Evolutionary conservation across 768 basidiomycete species (phyloP).

Genomic region (Leucocoprinus leucothites): DNA sequence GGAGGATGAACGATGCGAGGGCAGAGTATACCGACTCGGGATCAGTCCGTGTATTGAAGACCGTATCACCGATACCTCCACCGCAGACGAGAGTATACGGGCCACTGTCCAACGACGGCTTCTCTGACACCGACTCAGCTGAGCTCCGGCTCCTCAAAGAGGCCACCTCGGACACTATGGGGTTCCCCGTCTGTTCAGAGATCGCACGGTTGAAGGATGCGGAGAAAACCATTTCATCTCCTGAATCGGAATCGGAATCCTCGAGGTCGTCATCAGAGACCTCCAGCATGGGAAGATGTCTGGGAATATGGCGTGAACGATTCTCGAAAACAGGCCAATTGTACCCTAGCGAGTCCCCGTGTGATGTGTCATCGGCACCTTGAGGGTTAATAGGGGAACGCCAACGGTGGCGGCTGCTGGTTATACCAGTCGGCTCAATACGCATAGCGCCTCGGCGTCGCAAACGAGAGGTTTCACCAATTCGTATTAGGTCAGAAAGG

Average conservation of each 20-base stretch:
- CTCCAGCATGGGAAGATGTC: constrained; percentile 9
- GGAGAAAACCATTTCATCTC: constrained; percentile 15
- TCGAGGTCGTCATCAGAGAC: constrained; percentile 10
- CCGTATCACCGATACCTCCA: constrained; percentile 14
- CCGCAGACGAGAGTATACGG: constrained; percentile 29
- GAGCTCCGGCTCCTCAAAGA: constrained; percentile 10
- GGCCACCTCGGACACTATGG: constrained; percentile 18
- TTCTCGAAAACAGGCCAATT: constrained; percentile 9
- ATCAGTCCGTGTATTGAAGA: background rate
- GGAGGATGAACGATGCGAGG: constrained; percentile 30
- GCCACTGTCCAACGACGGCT: constrained; percentile 19
- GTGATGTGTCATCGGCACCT: constrained; percentile 8
- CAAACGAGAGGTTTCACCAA: constrained; percentile 70
- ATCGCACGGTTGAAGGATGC: constrained; percentile 5
- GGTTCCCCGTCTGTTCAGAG: constrained; percentile 6
- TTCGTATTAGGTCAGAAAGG: constrained; percentile 70
- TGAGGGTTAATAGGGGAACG: constrained; percentile 1
- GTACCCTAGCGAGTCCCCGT: constrained; percentile 13
- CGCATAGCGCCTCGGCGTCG: constrained; percentile 74
- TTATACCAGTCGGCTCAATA: constrained; percentile 37
- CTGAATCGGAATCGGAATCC: constrained; percentile 15
- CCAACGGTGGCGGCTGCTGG: constrained; percentile 7
- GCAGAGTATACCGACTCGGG: constrained; percentile 12
- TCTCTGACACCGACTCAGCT: constrained; percentile 6
- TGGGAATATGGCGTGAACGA: constrained; percentile 2